Percentiles rank a stretch among this genome's conserved stretches.
These are phyloP conservation scores for Psilocybe sp. DNA, from an alignment of 768 basidiomycete species.

Conservation along the genomic window DNA sequence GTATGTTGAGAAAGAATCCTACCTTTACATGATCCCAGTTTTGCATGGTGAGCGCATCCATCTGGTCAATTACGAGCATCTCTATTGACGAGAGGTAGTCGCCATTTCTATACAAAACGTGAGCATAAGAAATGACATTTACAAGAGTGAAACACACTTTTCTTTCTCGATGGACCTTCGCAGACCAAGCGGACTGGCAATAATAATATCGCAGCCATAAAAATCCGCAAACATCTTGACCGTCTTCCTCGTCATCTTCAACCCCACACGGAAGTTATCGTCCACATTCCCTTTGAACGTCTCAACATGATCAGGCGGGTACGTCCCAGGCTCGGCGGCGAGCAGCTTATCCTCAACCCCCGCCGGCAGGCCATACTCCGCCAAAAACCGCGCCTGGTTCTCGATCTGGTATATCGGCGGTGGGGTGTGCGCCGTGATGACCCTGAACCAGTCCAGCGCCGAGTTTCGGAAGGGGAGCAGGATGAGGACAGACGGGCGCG, in stretches of 20 bases:
- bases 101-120: conserved; percentile 49
- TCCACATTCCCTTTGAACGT: conserved; percentile 97
- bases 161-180: conserved; percentile 93
- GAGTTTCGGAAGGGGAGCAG: conserved; percentile 92
- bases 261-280: conserved; percentile 88
- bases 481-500: conserved; percentile 89
- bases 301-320: conserved; percentile 87
- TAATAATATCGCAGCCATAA: conserved; percentile 85
- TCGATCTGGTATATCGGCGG: conserved; percentile 78
- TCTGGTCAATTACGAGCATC: conserved; percentile 84
- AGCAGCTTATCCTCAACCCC: conserved; percentile 81
- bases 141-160: conserved; percentile 50
- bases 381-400: conserved; percentile 77
- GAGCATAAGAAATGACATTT: background rate
- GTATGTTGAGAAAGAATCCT: conserved; percentile 11
- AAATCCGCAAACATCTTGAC: conserved; percentile 91
- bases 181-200: conserved; percentile 92
- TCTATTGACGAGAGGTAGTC: conserved; percentile 96
- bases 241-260: conserved; percentile 90
- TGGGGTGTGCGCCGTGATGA: conserved; percentile 75
- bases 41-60: conserved; percentile 94
- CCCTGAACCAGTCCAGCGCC: conserved; percentile 79
- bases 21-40: conserved; percentile 99
- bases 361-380: conserved; percentile 80
- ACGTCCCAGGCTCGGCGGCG: conserved; percentile 67